A percentile compares a stretch with the other conserved stretches of the same genome.
Evolutionary conservation across 2,329 filamentous ascomycete species (phyloP).

Genomic region (Diplodia mutila): DNA sequence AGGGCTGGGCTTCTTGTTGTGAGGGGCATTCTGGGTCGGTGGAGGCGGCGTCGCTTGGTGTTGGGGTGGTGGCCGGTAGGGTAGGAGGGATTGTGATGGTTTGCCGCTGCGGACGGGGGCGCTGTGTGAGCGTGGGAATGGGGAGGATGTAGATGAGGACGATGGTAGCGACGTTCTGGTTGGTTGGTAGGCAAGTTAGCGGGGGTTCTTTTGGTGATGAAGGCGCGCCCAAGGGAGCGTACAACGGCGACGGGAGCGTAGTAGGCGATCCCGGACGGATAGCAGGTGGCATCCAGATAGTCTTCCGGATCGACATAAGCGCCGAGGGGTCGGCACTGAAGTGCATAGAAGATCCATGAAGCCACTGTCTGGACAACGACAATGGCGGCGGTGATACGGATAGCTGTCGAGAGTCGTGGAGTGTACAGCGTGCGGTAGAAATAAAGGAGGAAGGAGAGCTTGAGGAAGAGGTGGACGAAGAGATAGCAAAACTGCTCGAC

Average conservation of each 20-base stretch:
- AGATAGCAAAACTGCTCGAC: slow-evolving; percentile 21
- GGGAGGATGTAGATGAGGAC: slow-evolving; percentile 23
- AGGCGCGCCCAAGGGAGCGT: background rate
- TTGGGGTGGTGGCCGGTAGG: background rate
- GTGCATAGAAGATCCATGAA: slow-evolving; percentile 1
- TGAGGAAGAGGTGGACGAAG: slow-evolving; percentile 20
- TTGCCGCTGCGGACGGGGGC: background rate
- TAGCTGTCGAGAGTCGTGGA: background rate
- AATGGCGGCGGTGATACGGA: background rate
- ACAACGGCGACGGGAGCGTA: slow-evolving; percentile 7
- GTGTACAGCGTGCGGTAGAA: slow-evolving; percentile 1
- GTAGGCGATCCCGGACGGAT: background rate
- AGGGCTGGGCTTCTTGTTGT: background rate
- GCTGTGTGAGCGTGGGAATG: background rate
- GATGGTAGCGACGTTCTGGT: slow-evolving; percentile 15
- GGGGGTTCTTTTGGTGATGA: background rate
- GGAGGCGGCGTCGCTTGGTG: background rate
- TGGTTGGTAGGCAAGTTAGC: background rate
- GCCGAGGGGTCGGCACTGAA: slow-evolving; percentile 18
- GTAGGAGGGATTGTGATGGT: background rate
- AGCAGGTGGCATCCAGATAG: slow-evolving; percentile 13
- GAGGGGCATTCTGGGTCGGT: background rate
- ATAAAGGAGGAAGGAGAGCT: slow-evolving; percentile 19
- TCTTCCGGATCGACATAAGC: slow-evolving; percentile 1
- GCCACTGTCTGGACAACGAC: background rate